A percentile compares a stretch with the other conserved stretches of the same genome.
These are phyloP conservation scores for Amphichorda felina DNA, from an alignment of 2,329 filamentous ascomycete species.

Conservation along the genomic window DNA sequence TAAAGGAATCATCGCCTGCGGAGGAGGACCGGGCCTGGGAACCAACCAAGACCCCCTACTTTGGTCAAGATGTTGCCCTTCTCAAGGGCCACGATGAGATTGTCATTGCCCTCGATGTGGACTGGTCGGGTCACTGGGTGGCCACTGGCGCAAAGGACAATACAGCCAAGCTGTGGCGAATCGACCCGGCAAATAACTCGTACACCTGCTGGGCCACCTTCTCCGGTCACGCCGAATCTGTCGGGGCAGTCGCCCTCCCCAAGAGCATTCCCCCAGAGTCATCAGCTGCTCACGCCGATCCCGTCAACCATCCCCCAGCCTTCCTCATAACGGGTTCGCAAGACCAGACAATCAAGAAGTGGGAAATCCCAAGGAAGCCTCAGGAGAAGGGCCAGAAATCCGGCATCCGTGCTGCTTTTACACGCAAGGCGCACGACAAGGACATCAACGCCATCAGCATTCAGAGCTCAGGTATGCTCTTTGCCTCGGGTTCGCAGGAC, in stretches of 20 bases:
- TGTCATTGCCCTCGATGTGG: constrained; percentile 84
- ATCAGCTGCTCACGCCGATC: constrained; percentile 59
- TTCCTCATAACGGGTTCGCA: constrained; percentile 90
- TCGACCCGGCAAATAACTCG: constrained; percentile 64
- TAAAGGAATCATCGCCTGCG: constrained; percentile 28
- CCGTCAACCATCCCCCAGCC: constrained; percentile 66
- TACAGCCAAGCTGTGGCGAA: constrained; percentile 77
- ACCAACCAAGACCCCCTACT: constrained; percentile 41
- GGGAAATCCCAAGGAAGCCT: constrained; percentile 59
- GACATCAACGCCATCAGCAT: constrained; percentile 94
- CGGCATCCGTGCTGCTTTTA: constrained; percentile 61
- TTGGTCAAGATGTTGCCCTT: constrained; percentile 79
- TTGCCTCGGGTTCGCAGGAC: constrained; percentile 94
- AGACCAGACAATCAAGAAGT: constrained; percentile 89
- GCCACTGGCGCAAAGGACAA: constrained; percentile 96
- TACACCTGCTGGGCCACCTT: constrained; percentile 75
- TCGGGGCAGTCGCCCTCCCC: constrained; percentile 81
- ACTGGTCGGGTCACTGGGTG: constrained; percentile 96
- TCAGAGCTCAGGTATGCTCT: constrained; percentile 62
- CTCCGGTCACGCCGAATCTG: constrained; percentile 84
- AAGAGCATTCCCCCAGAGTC: constrained; percentile 53
- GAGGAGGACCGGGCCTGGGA: constrained; percentile 10
- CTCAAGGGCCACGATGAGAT: constrained; percentile 91
- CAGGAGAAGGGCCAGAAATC: constrained; percentile 33
- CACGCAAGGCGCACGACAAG: constrained; percentile 93